Evolutionary conservation across 2,329 filamentous ascomycete genomes (phyloP).

Genomic region (Atkinsonella texensis): DNA sequence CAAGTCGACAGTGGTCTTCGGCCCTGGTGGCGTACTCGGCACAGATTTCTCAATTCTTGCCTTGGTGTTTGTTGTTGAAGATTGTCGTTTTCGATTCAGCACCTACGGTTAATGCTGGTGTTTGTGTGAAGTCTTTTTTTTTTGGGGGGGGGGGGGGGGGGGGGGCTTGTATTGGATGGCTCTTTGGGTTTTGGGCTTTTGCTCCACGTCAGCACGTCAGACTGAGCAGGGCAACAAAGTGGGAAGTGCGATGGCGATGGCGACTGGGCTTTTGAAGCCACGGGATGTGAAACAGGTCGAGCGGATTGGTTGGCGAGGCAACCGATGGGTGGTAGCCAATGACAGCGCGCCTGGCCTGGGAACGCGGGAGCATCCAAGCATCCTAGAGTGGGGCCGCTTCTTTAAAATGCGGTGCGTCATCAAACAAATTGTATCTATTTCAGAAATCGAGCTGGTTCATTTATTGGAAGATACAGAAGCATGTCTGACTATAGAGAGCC

Average conservation of each 20-base stretch:
- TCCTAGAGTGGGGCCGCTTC: too few relatives aligned
- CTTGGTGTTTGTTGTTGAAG: background rate
- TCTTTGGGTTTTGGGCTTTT: conserved; percentile 2
- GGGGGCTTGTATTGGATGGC: background rate
- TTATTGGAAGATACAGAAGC: too few relatives aligned
- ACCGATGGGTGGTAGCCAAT: conserved; percentile 10
- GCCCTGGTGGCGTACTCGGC: background rate
- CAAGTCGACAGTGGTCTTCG: background rate
- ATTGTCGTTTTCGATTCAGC: conserved; percentile 1
- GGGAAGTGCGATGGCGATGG: conserved; percentile 8
- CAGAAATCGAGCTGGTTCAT: too few relatives aligned
- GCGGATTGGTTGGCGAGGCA: conserved; percentile 25
- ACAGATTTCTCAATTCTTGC: background rate
- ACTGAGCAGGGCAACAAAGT: conserved; percentile 8
- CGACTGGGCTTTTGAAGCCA: conserved; percentile 3
- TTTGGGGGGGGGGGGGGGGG: background rate
- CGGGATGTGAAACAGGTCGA: conserved; percentile 11
- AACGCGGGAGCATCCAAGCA: background rate
- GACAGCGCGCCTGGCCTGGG: background rate
- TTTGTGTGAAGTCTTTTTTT: background rate
- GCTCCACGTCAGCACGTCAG: background rate
- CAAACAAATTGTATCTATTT: too few relatives aligned
- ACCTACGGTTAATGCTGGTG: background rate
- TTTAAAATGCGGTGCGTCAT: too few relatives aligned
- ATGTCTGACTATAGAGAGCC: too few relatives aligned